Base-by-base conservation (phyloP, 805 yeast species). In the Lipomyces mesembrius region DNA sequence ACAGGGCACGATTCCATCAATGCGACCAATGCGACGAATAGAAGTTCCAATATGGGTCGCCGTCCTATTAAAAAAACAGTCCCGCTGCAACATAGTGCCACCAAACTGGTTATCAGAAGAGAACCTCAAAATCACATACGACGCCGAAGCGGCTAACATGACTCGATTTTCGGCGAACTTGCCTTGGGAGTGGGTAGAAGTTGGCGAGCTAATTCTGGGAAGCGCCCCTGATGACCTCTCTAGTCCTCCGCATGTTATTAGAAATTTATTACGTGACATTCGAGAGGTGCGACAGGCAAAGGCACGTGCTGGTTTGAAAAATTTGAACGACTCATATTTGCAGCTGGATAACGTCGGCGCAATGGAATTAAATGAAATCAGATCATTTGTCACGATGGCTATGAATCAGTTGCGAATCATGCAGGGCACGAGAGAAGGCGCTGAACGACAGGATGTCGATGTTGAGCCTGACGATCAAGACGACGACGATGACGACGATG, bases 111-210 rank as follows among this genome's bases (percentile, higher is more conserved):
- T 95, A 9, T 84, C 83, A 9, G 77, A 84, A 58, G 80, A 80
- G 22, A 81, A 80, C 60, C 77, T 94, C 64, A 84, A 84, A 62
- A 82, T 80, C 5, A 81, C 83, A 55, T 86, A 89, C 72, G 91
- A 88, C 25, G 88, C 84, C 67, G 98, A 94, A 75, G 79, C 85
- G 43, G 80, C 81, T 4, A 76, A 83, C 63, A 82, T 86, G 0
- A 83, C 83, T 43, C 79, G 84, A 66, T 94, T 94, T 75, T 84
- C 91, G 63, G 78, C 81, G 7, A 59, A 61, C 43, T 78, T 94
- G 60, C 98, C 98, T 0, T 88, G 89, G 87, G 86, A 88, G 75
- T 95, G 99, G 99, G 80, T 92, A 27, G 97, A 94, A 60, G 75
- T 89, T 0, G 85, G 94, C 3, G 90, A 89, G 71, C 82, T 89